Conservation (phyloP, 768 basidiomycete species). For the Fomitopsis pulvina region DNA sequence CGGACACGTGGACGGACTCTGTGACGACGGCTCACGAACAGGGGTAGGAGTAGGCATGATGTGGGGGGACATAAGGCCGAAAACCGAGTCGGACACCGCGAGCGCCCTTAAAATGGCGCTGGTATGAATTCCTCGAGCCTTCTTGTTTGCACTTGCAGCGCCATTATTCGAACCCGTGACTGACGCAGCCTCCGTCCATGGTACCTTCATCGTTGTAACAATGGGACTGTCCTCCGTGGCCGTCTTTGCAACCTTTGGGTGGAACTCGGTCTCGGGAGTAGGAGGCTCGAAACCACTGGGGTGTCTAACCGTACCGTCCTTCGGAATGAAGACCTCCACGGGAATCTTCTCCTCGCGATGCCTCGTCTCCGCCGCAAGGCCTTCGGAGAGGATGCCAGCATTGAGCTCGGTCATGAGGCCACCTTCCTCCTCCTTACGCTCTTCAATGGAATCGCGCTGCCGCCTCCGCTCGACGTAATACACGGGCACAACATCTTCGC, state of each 20-base stretch:
- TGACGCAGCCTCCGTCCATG: conserved; percentile 11
- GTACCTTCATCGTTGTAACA: conserved; percentile 7
- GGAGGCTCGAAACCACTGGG: conserved; percentile 23
- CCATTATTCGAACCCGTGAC: neutral
- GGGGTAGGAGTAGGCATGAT: neutral
- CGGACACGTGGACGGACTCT: neutral
- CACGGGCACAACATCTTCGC: conserved; percentile 13
- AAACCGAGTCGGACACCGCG: conserved; percentile 1
- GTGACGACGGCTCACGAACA: neutral
- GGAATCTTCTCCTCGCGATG: conserved; percentile 23
- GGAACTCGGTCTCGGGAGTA: conserved; percentile 20
- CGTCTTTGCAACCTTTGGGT: conserved; percentile 14
- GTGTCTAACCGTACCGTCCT: conserved; percentile 14
- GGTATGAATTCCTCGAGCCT: conserved; percentile 15
- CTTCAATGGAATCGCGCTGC: conserved; percentile 14
- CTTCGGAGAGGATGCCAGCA: conserved; percentile 20
- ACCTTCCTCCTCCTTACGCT: conserved; percentile 21
- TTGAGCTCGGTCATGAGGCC: conserved; percentile 22
- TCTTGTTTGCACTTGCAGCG: neutral
- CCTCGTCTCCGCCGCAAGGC: conserved; percentile 18
- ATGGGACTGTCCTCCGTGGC: conserved; percentile 3
- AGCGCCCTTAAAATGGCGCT: conserved; percentile 14
- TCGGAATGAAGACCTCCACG: conserved; percentile 16
- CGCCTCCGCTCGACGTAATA: conserved; percentile 21
- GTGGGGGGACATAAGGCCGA: neutral